Evolutionary conservation across 306 rosid species (phyloP), one percentile per base, ranked within the genome.

Genomic region (Sechiopsis laciniata): DNA sequence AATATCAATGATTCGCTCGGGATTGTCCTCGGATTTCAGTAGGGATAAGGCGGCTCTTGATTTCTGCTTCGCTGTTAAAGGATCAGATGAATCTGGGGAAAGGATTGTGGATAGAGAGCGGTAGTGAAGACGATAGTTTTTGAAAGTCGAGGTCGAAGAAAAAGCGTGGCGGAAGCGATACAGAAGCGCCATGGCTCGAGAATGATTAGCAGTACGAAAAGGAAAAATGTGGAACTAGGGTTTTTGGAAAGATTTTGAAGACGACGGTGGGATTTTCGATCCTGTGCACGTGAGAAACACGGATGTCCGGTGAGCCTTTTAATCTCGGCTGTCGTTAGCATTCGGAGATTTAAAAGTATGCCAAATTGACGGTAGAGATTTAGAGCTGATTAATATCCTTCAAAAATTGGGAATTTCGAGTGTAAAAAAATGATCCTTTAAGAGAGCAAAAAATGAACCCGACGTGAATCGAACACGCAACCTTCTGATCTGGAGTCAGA

Each of bases 21-120:
- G 97, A 78, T 90, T 88, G 0, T 81, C 75, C 81, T 93, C 98
- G 24, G 85, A 0, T 48, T 90, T 88, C 82, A 93, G 80, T 52
- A 80, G 96, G 52, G 59, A 10, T n/a, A 93, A 77, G 10, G 93
- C 93, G 74, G 79, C 78, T 22, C 81, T 80, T 21, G 87, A 32
- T 60, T 90, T 88, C 35, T 85, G 78, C 16, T 76, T 86, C 0
- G 92, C 62, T 54, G 90, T 26, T 72, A 86, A 83, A 0, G 89
- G 83, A 0, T 74, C 62, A 0, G 86, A 20, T 35, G 91, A 84
- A 78, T 76, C 76, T 0, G 88, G 85, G 10, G 96, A 82, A 57
- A 91, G 89, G 71, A 91, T 74, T 10, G 97, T 51, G 8, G 86
- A 85, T 35, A 79, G 83, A 75, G 20, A 82, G 57, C 55, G 78